Conservation (phyloP, 2,329 filamentous ascomycete species). For the Sclerotinia borealis region DNA sequence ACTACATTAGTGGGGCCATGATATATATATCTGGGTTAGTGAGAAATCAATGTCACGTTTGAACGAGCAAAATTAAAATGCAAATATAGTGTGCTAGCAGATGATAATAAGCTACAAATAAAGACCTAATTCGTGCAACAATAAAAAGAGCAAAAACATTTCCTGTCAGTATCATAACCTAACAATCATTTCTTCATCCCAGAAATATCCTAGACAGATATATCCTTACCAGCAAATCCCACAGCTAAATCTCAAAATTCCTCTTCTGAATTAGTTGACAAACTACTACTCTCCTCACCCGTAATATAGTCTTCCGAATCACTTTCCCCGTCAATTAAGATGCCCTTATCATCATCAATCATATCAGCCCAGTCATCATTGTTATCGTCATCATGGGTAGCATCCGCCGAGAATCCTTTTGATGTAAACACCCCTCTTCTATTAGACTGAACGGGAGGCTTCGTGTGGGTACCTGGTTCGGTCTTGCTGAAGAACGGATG, state of each 20-base stretch:
- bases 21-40: no score
- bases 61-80: no score
- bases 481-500: constrained; percentile 46
- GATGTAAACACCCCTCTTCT: background rate
- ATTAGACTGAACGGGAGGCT: background rate
- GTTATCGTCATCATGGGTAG: background rate
- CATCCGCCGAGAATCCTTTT: background rate
- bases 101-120: background rate
- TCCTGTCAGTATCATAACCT: background rate
- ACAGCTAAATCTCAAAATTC: background rate
- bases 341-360: background rate
- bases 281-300: background rate
- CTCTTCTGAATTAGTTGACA: background rate
- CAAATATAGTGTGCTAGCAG: background rate
- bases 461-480: background rate
- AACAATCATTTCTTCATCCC: background rate
- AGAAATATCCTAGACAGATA: background rate
- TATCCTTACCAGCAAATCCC: background rate
- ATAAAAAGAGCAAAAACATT: background rate
- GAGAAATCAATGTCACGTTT: no score
- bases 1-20: no score
- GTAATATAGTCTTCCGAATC: background rate
- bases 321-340: background rate
- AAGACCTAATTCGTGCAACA: background rate
- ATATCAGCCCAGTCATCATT: background rate